These are phyloP conservation scores for Amaranthus tricolor DNA, from an alignment of 179 eudicot genomes.

Conservation along the genomic window DNA sequence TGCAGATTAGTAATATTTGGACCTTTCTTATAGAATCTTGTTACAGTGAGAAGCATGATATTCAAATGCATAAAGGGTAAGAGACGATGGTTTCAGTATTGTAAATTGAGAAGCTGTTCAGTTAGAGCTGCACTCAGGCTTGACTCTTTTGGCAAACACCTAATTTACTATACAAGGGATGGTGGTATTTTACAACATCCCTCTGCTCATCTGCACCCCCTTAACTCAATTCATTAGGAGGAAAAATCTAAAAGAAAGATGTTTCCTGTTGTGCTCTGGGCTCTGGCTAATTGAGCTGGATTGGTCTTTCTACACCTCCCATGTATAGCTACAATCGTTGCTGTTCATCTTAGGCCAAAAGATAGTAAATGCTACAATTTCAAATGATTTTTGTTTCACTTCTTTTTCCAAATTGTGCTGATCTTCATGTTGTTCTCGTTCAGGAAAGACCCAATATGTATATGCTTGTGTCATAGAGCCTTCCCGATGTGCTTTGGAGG, in stretches of 20 bases:
- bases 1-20: constrained; percentile 2
- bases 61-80: neutral
- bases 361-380: neutral
- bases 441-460: constrained; percentile 90
- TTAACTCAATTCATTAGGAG: neutral
- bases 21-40: neutral
- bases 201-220: no score
- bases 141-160: no score
- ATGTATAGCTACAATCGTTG: neutral
- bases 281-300: neutral
- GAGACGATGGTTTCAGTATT: neutral
- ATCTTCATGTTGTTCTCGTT: constrained; percentile 16
- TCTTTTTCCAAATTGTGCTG: constrained; percentile 4
- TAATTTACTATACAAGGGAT: neutral
- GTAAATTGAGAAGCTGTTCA: neutral
- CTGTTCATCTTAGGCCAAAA: neutral
- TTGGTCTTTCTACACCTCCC: neutral
- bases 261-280: neutral
- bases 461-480: constrained; percentile 83
- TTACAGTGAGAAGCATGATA: neutral
- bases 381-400: neutral
- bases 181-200: no score
- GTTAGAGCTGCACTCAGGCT: no score
- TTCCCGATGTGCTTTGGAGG: constrained; percentile 81
- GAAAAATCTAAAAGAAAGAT: neutral